Evolutionary conservation across 345 rosid genomes (phyloP), one percentile per base, ranked within the genome.

Genomic region (Rhizophora mangle): DNA sequence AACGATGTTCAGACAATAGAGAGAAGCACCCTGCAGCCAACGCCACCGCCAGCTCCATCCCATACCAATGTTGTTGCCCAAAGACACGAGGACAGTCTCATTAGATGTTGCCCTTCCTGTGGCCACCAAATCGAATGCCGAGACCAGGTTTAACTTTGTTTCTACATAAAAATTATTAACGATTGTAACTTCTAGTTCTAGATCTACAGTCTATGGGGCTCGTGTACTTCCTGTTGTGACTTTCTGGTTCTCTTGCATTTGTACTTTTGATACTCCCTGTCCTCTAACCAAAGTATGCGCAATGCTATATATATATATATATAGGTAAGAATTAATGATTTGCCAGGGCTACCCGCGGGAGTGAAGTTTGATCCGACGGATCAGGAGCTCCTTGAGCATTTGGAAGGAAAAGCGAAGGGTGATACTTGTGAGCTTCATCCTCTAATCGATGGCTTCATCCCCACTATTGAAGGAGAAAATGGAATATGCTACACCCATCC

Each of bases 401-500:
- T 95, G 72, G 99, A 95, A 60, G 99, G 91, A 30, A 95, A 87
- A 83, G 96, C 87, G 57, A 75, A 89, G 73, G 76, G 80, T 24
- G 97, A 95, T 76, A 80, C 80, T 65, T 79, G 83, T 24, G 87
- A 86, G 81, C 89, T 87, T 64, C 99, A 95, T 60, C 99, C 96
- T 71, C 89, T 90, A 6, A 88, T 92, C 1, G 97, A 92, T 79
- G 97, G 92, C 70, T 95, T 95, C 72, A 95, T 95, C 57, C 96
- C 92, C 16, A 84, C 95, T 3, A 89, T 95, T 66, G 89, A 92
- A 59, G 97, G 99, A 80, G 96, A 95, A 80, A 92, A 95, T 54
- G 99, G 99, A 34, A 95, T 95, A 63, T 95, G 97, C 86, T 95
- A 95, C 30, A 95, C 99, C 20, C 99, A 95, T 72, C 99, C 99